Evolutionary conservation across 208 protist species (phyloP), one percentile per base, ranked within the genome.

Genomic region (Trypanosomatidae sp.): DNA sequence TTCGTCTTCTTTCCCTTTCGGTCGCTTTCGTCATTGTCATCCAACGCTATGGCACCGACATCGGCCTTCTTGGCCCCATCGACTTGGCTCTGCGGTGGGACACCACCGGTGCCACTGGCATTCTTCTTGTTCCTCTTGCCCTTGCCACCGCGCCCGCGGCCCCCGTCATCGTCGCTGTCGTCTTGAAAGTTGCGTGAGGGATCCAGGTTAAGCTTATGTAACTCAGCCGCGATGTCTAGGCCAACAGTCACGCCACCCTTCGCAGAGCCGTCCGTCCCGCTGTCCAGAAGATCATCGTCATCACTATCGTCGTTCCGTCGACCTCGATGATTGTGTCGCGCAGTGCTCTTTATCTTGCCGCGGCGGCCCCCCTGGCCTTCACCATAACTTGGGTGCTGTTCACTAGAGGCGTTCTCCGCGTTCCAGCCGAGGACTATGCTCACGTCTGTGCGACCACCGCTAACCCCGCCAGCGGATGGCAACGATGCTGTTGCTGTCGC

Each of bases 91-190:
- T 62, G 58, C 17, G 19, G 7, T 1, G 58, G 58, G 30, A 6
- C 58, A 9, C 36, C 17, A 22, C 33, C 60, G 15, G 60, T 22
- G 30, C 60, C 19, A 13, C 5, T 25, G 50, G 50, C 25, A 10
- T 62, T 74, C 75, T 80, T 80, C 44, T 83, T 79, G 36, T 59
- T 71, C 56, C 74, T 84, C 71, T 81, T 81, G 39, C 46, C 65
- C 52, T 79, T 82, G 19, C 59, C 59, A 2, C 76, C 65, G 12
- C 76, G 71, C 13, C 75, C 69, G 67, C 71, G 58, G 25, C 47
- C 75, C 17, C 72, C 56, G n/a, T 76, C 67, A 41, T 73, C 53
- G 47, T 60, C 74, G 39, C 60, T 74, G 64, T 64, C 70, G 12
- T 77, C 60, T 6, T 62, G 22, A 9, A 83, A 53, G 53, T 82